A percentile compares a stretch with the other conserved stretches of the same genome.
phyloP scores from a whole-genome alignment of 2,329 filamentous ascomycete species.

The Fusarium abutilonis region DNA sequence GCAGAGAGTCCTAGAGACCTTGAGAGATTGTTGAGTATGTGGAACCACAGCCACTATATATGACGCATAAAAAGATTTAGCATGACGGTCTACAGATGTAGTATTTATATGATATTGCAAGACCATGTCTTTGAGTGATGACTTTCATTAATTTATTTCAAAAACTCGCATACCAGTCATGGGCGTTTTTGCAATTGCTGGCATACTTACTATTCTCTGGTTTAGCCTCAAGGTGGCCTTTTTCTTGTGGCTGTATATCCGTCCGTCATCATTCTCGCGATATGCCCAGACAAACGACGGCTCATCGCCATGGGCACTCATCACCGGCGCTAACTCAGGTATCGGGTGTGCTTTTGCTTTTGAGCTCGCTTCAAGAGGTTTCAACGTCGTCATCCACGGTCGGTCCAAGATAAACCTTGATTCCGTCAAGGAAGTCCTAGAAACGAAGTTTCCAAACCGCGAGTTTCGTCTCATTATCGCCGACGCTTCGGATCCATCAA shows the following conservation, averaged over 20 bases:
- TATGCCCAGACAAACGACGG: conserved; percentile 25
- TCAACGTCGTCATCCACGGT: conserved; percentile 50
- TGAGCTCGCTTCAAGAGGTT: conserved; percentile 48
- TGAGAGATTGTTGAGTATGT: too few species aligned
- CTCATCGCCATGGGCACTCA: conserved; percentile 44
- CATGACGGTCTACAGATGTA: too few species aligned
- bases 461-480: neutral
- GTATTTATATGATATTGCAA: too few species aligned
- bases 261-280: conserved; percentile 1
- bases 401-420: conserved; percentile 46
- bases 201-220: neutral
- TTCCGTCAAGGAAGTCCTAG: conserved; percentile 30
- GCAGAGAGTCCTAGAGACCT: too few species aligned
- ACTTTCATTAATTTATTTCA: too few species aligned
- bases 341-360: conserved; percentile 50
- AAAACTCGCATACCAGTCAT: too few species aligned
- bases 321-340: conserved; percentile 50
- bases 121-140: too few species aligned
- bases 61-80: too few species aligned
- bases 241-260: neutral
- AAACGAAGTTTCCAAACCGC: neutral
- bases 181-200: neutral
- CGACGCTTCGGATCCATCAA: neutral
- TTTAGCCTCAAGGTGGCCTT: neutral
- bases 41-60: too few species aligned